These are phyloP conservation scores for Corinectria fuckeliana DNA, from an alignment of 2,329 filamentous ascomycete species.

Conservation along the genomic window DNA sequence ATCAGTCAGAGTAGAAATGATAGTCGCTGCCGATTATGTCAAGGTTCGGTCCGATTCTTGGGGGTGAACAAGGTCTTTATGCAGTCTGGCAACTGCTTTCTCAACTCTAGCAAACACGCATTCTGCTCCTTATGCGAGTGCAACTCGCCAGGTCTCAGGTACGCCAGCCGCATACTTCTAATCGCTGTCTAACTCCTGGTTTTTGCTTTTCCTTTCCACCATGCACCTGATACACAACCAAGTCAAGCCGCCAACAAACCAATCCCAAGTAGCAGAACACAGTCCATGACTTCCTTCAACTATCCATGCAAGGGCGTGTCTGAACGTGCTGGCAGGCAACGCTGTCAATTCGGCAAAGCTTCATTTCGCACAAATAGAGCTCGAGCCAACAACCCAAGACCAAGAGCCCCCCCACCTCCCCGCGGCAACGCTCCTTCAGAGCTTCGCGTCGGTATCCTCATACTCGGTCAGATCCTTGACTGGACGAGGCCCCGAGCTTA, in stretches of 20 bases:
- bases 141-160: slow-evolving; percentile 4
- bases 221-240: slow-evolving; percentile 14
- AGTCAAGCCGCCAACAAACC: background rate
- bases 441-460: slow-evolving; percentile 83
- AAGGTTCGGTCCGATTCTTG: background rate
- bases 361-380: slow-evolving; percentile 9
- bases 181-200: slow-evolving; percentile 2
- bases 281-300: slow-evolving; percentile 7
- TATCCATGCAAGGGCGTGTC: slow-evolving; percentile 22
- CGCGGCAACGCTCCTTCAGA: slow-evolving; percentile 52
- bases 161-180: background rate
- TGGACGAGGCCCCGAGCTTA: slow-evolving; percentile 75
- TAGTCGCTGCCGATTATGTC: too few species aligned
- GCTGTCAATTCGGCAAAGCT: slow-evolving; percentile 7
- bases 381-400: slow-evolving; percentile 1
- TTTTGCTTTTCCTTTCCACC: slow-evolving; percentile 10
- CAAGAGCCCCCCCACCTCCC: background rate
- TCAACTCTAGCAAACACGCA: background rate
- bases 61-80: background rate
- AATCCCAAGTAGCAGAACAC: slow-evolving; percentile 1
- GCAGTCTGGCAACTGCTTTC: background rate
- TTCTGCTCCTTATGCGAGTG: background rate
- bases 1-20: background rate
- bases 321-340: slow-evolving; percentile 21
- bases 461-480: slow-evolving; percentile 81